Conservation (phyloP, 768 basidiomycete species). For the Lentinula aciculospora region DNA sequence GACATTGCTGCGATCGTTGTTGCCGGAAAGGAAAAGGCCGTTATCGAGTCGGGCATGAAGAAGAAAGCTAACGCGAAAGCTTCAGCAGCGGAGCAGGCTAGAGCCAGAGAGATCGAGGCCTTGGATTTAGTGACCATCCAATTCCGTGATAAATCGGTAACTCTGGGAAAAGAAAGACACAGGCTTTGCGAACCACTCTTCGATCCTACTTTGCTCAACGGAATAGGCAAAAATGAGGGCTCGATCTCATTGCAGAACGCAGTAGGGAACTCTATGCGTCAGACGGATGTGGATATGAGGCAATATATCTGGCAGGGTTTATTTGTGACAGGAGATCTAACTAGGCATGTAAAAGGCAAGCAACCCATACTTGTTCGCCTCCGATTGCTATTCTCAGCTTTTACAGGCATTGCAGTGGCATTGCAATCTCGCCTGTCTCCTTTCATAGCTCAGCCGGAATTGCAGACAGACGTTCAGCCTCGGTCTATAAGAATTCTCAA, state of each 20-base stretch:
- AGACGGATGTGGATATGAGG: constrained; percentile 59
- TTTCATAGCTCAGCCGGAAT: constrained; percentile 58
- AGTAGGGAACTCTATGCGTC: constrained; percentile 56
- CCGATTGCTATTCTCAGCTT: neutral
- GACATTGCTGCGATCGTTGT: constrained; percentile 89
- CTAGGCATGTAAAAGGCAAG: constrained; percentile 66
- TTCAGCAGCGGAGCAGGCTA: constrained; percentile 73
- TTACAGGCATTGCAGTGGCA: constrained; percentile 56
- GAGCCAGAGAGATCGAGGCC: constrained; percentile 78
- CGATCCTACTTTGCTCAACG: constrained; percentile 55
- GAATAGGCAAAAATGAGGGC: constrained; percentile 14
- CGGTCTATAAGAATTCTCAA: constrained; percentile 53
- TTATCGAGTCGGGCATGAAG: constrained; percentile 82
- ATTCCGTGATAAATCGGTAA: constrained; percentile 66
- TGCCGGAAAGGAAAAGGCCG: constrained; percentile 85
- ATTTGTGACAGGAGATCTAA: constrained; percentile 76
- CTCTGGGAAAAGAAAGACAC: constrained; percentile 84
- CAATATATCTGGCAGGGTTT: constrained; percentile 74
- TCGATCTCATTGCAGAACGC: constrained; percentile 55
- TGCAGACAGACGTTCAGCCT: constrained; percentile 70
- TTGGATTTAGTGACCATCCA: constrained; percentile 75
- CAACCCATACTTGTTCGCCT: constrained; percentile 5
- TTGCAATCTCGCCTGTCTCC: constrained; percentile 67
- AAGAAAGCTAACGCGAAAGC: constrained; percentile 68
- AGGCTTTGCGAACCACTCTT: constrained; percentile 89